These are phyloP conservation scores for Filosporella fistucella DNA, from an alignment of 495 filamentous ascomycete species.

Conservation along the genomic window DNA sequence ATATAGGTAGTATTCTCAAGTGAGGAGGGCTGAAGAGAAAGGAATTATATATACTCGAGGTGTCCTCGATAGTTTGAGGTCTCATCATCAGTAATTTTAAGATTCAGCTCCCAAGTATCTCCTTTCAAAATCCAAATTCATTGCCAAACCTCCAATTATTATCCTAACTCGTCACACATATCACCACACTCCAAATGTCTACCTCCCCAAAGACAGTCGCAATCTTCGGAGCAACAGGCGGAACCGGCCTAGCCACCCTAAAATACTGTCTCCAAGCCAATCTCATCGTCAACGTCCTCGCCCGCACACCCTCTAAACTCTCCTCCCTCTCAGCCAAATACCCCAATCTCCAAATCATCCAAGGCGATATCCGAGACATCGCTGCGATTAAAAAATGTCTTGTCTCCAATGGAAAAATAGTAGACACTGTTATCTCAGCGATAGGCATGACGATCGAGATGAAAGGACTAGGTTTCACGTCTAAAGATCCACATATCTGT, in stretches of 20 bases:
- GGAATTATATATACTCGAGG: too few species aligned
- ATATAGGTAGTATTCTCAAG: too few species aligned
- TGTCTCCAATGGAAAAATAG: neutral
- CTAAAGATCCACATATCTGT: constrained; percentile 7
- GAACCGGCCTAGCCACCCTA: constrained; percentile 12
- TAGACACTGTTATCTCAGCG: constrained; percentile 11
- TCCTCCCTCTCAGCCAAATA: neutral
- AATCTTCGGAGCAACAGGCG: constrained; percentile 20
- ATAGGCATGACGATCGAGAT: constrained; percentile 3
- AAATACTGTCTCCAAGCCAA: constrained; percentile 5
- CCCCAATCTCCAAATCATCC: constrained; percentile 12
- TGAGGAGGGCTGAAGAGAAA: too few species aligned
- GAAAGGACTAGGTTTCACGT: neutral
- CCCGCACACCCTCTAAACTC: constrained; percentile 17
- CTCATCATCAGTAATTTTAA: too few species aligned
- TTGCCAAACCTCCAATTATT: too few species aligned
- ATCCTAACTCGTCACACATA: neutral
- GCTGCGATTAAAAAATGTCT: constrained; percentile 9
- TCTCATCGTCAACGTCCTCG: constrained; percentile 12
- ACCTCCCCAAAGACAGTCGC: constrained; percentile 6
- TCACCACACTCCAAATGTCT: constrained; percentile 1
- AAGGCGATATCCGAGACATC: constrained; percentile 10
- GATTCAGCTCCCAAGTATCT: too few species aligned
- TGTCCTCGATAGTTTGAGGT: too few species aligned
- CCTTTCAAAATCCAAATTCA: too few species aligned